A percentile compares a stretch with the other conserved stretches of the same genome.
Conservation (phyloP, 306 rosid genomes). For the Sphenostylis stenocarpa region DNA sequence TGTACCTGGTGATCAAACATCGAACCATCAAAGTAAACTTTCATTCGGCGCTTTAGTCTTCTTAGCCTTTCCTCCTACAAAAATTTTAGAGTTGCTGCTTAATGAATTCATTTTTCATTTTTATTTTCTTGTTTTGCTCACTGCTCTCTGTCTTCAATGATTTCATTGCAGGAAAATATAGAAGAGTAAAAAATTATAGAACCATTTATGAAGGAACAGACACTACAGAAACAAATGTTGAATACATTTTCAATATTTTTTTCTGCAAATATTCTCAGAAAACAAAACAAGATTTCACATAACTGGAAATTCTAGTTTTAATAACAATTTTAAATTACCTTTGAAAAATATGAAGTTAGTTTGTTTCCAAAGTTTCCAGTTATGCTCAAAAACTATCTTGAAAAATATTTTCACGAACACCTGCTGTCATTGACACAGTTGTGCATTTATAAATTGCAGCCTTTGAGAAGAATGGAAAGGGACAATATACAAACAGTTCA, state of each 20-base stretch:
- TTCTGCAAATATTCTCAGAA: background rate
- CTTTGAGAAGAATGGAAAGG: background rate
- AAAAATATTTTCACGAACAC: background rate
- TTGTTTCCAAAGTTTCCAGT: background rate
- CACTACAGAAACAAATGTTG: background rate
- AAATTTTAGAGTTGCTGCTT: background rate
- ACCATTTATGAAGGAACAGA: background rate
- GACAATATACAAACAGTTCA: background rate
- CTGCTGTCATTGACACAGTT: background rate
- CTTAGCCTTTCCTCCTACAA: slow-evolving; percentile 71
- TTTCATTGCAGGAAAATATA: background rate
- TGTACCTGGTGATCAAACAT: slow-evolving; percentile 77
- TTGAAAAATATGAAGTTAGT: background rate
- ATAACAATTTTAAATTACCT: background rate
- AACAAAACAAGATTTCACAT: slow-evolving; percentile 17
- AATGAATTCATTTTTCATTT: background rate
- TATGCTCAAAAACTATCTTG: background rate
- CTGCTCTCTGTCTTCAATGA: background rate
- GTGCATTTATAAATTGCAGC: background rate
- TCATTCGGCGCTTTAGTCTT: slow-evolving; percentile 67
- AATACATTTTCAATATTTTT: background rate
- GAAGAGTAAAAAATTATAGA: background rate
- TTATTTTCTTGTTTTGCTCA: background rate
- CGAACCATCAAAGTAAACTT: slow-evolving; percentile 72
- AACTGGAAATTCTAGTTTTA: background rate